Percentiles rank a stretch among this genome's conserved stretches.
Evolutionary conservation across 495 filamentous ascomycete species (phyloP).

Genomic region (Annulohypoxylon bovei): DNA sequence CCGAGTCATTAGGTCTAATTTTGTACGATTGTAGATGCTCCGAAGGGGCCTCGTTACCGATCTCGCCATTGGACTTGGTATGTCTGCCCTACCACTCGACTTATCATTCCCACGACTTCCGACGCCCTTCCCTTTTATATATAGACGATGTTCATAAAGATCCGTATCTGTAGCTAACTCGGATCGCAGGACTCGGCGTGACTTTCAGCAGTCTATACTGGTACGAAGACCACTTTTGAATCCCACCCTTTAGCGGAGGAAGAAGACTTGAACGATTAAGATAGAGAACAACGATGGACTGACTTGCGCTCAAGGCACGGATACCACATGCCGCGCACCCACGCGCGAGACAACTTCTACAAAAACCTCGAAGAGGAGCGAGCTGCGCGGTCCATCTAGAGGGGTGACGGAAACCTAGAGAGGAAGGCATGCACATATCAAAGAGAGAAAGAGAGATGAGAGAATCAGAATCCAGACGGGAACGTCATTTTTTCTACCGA

Average conservation of each 20-base stretch:
- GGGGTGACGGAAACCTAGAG: background rate
- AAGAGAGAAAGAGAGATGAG: background rate
- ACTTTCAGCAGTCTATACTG: conserved; percentile 57
- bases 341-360: conserved; percentile 60
- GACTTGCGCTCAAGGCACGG: conserved; percentile 56
- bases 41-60: conserved; percentile 59
- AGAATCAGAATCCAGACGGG: conserved; percentile 19
- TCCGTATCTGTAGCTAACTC: conserved; percentile 12
- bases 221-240: conserved; percentile 46
- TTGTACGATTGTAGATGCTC: conserved; percentile 54
- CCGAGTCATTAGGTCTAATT: conserved; percentile 16
- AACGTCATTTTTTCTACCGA: conserved; percentile 3
- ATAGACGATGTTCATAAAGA: background rate
- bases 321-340: conserved; percentile 62
- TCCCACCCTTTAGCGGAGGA: background rate
- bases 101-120: background rate
- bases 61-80: conserved; percentile 57
- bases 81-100: conserved; percentile 25
- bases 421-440: background rate
- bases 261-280: background rate
- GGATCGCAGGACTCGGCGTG: conserved; percentile 54
- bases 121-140: background rate
- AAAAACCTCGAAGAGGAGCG: conserved; percentile 59
- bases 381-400: conserved; percentile 44
- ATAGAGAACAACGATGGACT: conserved; percentile 1